Percentiles rank a stretch among this genome's conserved stretches.
These are phyloP conservation scores for Tinospora cordifolia DNA, from an alignment of 164 flowering plant genomes.

Conservation along the genomic window DNA sequence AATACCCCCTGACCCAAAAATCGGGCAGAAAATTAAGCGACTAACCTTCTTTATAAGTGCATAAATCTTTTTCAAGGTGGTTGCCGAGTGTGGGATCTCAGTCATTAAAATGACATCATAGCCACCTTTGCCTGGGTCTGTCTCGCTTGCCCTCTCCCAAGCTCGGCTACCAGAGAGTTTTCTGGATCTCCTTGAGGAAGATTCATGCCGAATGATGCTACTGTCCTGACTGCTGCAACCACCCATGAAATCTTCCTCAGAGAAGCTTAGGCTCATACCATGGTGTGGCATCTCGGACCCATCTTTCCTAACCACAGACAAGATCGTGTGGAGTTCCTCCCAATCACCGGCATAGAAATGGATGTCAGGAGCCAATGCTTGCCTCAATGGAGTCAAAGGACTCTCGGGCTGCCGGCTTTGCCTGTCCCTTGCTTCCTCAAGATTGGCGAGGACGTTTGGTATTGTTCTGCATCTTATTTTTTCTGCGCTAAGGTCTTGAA, in stretches of 20 bases:
- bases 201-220: conserved; percentile 56
- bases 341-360: conserved; percentile 90
- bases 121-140: conserved; percentile 66
- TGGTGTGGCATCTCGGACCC: conserved; percentile 39
- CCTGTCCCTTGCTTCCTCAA: conserved; percentile 80
- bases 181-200: conserved; percentile 65
- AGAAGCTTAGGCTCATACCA: conserved; percentile 60
- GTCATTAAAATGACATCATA: conserved; percentile 84
- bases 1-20: too few species aligned
- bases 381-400: conserved; percentile 83
- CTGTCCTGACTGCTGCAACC: conserved; percentile 85
- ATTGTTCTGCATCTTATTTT: conserved; percentile 73
- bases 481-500: conserved; percentile 85
- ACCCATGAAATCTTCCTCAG: conserved; percentile 88
- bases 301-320: conserved; percentile 57
- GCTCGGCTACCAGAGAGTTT: conserved; percentile 90
- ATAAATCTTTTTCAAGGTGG: conserved; percentile 66
- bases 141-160: conserved; percentile 79
- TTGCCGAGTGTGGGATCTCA: conserved; percentile 62
- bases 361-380: conserved; percentile 50
- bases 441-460: conserved; percentile 86
- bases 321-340: conserved; percentile 75
- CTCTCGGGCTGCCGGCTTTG: conserved; percentile 80
- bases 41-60: conserved; percentile 74
- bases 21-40: not conserved